Evolutionary conservation across 1,139 yeast genomes (phyloP), one percentile per base, ranked within the genome.

Genomic region (Protomyces inouyei): DNA sequence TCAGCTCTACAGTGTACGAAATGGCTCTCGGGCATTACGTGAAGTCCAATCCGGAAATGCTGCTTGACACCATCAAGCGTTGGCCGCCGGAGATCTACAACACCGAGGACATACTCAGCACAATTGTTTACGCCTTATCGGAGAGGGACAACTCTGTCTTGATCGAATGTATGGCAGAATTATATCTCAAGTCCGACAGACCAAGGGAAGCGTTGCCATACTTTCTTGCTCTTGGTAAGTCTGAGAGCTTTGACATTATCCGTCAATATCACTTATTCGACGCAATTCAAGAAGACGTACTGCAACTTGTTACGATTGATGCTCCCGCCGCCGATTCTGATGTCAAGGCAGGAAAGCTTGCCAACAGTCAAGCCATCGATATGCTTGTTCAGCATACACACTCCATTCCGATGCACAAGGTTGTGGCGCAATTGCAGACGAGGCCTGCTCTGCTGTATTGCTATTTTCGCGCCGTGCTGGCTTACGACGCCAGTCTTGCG

Each of bases 1-100:
- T 18, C 74, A 78, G 28, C 69, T 72, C 45, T 67, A 65, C 73
- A 0, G 76, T 83, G 2, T 91, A 86, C 71, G 82, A 83, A 67
- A 72, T 75, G 3, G 76, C 88, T 3, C 75, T 91, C 55, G 74
- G 76, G 3, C 78, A 79, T 68, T 85, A 84, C 76, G 72, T 88
- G 3, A 74, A 75, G 0, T 69, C 72, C 9, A 75, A 80, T 38
- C 69, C 71, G 3, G 73, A 73, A 0, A 73, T 71, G 60, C 80
- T 87, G 54, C 70, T 75, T 51, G 72, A 75, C 1, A 78, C 82
- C 57, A 70, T 88, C 0, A 70, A 77, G 1, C 67, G 68, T 1
- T 92, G 97, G 97, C 83, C 85, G 37, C 72, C 77, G 12, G 80
- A 77, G 1, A 70, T 86, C 2, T 89, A 82, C 73, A 82, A 85